These are phyloP conservation scores for Hypoxylon crocopeplum DNA, from an alignment of 495 filamentous ascomycete genomes.

Conservation along the genomic window DNA sequence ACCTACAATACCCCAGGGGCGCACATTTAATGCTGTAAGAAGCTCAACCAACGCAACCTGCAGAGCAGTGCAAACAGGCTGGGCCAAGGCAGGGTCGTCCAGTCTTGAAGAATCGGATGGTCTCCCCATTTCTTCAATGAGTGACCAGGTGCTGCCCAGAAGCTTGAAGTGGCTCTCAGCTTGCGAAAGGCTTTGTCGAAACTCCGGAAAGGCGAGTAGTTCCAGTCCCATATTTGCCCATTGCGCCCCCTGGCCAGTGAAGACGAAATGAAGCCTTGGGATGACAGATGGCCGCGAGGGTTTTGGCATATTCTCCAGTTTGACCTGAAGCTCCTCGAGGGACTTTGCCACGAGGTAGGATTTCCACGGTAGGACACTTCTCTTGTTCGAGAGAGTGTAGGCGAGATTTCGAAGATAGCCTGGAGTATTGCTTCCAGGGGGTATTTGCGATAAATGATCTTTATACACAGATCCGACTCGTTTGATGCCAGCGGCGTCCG, in stretches of 20 bases:
- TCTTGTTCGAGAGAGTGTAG: constrained; percentile 35
- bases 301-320: neutral
- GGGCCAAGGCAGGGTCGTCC: constrained; percentile 40
- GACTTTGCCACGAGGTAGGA: neutral
- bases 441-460: neutral
- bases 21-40: constrained; percentile 57
- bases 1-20: constrained; percentile 56
- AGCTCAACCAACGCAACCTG: constrained; percentile 63
- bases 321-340: neutral
- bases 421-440: neutral
- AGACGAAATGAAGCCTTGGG: constrained; percentile 24
- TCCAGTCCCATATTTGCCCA: constrained; percentile 52
- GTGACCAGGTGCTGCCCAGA: neutral
- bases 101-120: constrained; percentile 40
- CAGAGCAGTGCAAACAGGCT: constrained; percentile 55
- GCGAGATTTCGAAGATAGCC: constrained; percentile 28
- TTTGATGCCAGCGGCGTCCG: constrained; percentile 4
- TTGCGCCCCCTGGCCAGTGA: constrained; percentile 58
- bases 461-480: neutral
- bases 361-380: constrained; percentile 38
- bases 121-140: neutral
- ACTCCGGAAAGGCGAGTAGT: constrained; percentile 1
- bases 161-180: neutral
- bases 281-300: neutral
- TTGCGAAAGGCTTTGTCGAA: neutral